A percentile compares a stretch with the other conserved stretches of the same genome.
phyloP scores from a whole-genome alignment of 2,329 filamentous ascomycete species.

The Pseudogymnoascus sp. region DNA sequence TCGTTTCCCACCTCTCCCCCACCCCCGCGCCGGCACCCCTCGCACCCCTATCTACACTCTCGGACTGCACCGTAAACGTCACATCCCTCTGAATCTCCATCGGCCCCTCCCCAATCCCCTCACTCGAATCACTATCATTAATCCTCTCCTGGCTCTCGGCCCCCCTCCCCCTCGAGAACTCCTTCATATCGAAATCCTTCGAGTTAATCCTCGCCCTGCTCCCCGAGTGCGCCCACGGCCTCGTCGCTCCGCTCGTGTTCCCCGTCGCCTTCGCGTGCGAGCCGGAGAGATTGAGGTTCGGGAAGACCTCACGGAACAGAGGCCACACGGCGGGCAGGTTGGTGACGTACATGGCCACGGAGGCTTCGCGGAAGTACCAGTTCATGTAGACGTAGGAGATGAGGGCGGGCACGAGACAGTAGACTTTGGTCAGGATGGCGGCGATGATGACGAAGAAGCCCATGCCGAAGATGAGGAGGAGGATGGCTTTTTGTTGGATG shows the following conservation, averaged over 20 bases:
- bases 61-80: conserved; percentile 9
- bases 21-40: not conserved
- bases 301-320: conserved; percentile 37
- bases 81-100: conserved; percentile 11
- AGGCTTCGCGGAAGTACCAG: conserved; percentile 45
- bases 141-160: conserved; percentile 12
- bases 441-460: conserved; percentile 41
- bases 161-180: not conserved
- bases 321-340: conserved; percentile 46
- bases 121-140: not conserved
- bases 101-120: not conserved
- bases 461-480: conserved; percentile 42
- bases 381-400: conserved; percentile 36
- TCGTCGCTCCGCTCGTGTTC: not conserved
- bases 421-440: conserved; percentile 39
- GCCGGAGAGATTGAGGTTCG: conserved; percentile 10
- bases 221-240: not conserved
- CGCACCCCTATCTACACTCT: not conserved
- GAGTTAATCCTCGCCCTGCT: not conserved
- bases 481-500: conserved; percentile 38
- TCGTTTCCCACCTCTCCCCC: not conserved
- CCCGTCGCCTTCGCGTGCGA: not conserved
- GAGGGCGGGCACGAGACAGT: conserved; percentile 32
- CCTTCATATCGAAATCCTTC: not conserved
- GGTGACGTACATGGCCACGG: conserved; percentile 43